These are phyloP conservation scores for Rhodamnia argentea DNA, from an alignment of 345 rosid species.

Conservation along the genomic window DNA sequence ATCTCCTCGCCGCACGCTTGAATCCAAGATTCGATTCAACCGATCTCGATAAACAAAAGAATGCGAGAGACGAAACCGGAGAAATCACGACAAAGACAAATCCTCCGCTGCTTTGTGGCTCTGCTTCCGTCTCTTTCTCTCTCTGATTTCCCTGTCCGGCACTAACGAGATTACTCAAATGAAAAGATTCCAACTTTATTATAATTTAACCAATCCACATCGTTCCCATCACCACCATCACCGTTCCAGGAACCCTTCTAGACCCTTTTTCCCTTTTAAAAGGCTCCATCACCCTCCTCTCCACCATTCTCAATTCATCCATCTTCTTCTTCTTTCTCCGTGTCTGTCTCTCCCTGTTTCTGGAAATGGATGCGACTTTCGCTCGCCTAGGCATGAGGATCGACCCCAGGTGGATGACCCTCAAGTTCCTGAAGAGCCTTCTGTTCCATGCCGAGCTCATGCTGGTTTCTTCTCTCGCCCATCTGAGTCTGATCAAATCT, in stretches of 20 bases:
- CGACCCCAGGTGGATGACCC: not conserved
- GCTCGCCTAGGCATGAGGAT: conserved; percentile 7
- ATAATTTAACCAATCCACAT: not conserved
- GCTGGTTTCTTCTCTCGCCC: conserved; percentile 1
- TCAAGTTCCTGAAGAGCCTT: conserved; percentile 5
- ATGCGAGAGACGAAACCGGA: not conserved
- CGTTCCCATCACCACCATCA: not conserved
- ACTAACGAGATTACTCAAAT: not conserved
- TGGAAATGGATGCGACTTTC: conserved; percentile 1
- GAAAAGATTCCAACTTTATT: not conserved
- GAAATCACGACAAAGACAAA: not conserved
- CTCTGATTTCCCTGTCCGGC: not conserved
- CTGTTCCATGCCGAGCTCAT: conserved; percentile 3
- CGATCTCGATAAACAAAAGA: not conserved
- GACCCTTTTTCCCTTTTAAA: not conserved
- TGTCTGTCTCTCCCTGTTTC: not conserved
- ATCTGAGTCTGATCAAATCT: conserved; percentile 12
- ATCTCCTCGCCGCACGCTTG: not conserved
- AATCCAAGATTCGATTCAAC: not conserved
- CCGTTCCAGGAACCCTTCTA: not conserved
- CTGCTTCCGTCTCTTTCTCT: no score
- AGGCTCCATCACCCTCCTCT: not conserved
- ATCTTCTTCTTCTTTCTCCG: no score
- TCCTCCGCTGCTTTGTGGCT: not conserved
- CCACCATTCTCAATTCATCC: not conserved